Percentiles rank a stretch among this genome's conserved stretches.
phyloP scores from a whole-genome alignment of 2,329 filamentous ascomycete species.

The Didymella glomerata region DNA sequence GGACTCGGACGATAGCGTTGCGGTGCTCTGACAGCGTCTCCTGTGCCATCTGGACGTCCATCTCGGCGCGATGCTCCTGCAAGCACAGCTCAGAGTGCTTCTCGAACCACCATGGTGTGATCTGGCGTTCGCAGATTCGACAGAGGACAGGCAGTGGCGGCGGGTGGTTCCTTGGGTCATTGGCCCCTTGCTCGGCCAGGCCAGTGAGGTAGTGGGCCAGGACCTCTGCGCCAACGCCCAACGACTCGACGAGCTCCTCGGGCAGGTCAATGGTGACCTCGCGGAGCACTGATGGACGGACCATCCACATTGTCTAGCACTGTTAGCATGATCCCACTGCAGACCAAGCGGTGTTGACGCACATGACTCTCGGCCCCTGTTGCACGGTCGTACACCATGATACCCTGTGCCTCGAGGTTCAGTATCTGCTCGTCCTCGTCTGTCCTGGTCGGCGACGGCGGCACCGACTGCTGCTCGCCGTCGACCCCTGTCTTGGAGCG shows the following conservation, averaged over 20 bases:
- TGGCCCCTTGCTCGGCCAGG: slow-evolving; percentile 82
- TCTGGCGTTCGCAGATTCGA: slow-evolving; percentile 96
- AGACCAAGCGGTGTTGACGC: slow-evolving; percentile 52
- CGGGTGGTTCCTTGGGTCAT: slow-evolving; percentile 77
- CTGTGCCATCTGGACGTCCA: slow-evolving; percentile 96
- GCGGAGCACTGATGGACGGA: slow-evolving; percentile 86
- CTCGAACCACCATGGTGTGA: slow-evolving; percentile 99
- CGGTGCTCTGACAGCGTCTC: slow-evolving; percentile 92
- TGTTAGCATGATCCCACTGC: slow-evolving; percentile 30
- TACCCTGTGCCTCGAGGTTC: slow-evolving; percentile 93
- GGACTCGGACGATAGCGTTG: slow-evolving; percentile 90
- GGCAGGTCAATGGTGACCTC: slow-evolving; percentile 98
- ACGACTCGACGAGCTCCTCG: slow-evolving; percentile 84
- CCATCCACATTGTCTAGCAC: slow-evolving; percentile 97
- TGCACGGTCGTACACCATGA: slow-evolving; percentile 93
- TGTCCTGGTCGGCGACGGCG: slow-evolving; percentile 42
- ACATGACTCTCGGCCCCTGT: slow-evolving; percentile 91
- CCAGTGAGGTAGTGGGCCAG: slow-evolving; percentile 91
- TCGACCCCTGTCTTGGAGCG: slow-evolving; percentile 34
- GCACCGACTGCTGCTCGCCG: slow-evolving; percentile 40
- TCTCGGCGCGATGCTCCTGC: slow-evolving; percentile 94
- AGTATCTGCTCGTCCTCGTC: slow-evolving; percentile 64
- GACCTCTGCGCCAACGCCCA: slow-evolving; percentile 93
- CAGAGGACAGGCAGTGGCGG: slow-evolving; percentile 88
- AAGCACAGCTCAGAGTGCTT: slow-evolving; percentile 97